Evolutionary conservation across 768 basidiomycete species (phyloP), one percentile per base, ranked within the genome.

Genomic region (Boletus patriciae): DNA sequence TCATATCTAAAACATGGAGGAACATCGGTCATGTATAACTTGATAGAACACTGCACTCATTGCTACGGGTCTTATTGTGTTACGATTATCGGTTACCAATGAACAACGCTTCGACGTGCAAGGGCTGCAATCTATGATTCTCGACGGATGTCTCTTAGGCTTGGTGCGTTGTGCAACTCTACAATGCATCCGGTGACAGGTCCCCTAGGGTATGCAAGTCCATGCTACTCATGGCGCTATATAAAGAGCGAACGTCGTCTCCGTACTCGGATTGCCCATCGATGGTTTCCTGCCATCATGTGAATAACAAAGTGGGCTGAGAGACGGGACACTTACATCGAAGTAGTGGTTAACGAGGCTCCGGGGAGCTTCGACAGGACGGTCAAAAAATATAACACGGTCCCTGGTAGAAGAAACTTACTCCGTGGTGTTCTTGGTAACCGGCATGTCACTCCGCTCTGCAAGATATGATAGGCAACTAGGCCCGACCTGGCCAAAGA

Each of bases 361-460:
- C 61, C 94, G 81, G 52, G 94, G 94, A 15, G 94, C 93, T 94
- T 66, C 52, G 54, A 41, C 11, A 45, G 46, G 46, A 61, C 29
- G 13, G 34, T 61, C 59, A 52, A 57, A 46, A 41, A 43, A 13
- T 18, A 27, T 5, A 45, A 58, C 31, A 47, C 16, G 7, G 21
- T 11, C 29, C 7, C 25, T 18, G 25, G 23, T 5, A 42, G 44
- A 27, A 52, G 57, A 19, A 11, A 78, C 90, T 69, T 70, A 92
- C 94, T 98, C 62, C 88, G 85, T 6, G 97, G 97, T 6, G 97
- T 98, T 73, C 89, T 91, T 0, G 96, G 96, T 53, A 98, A 75
- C 43, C 97, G 85, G 64, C 94, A 98, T 55, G 78, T 90, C 29
- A 86, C 83, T 12, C 94, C 95, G 58, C 88, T 93, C 72, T 96